A percentile compares a stretch with the other conserved stretches of the same genome.
These are phyloP conservation scores for Clarireedia sp. DNA, from an alignment of 2,329 filamentous ascomycete genomes.

Conservation along the genomic window DNA sequence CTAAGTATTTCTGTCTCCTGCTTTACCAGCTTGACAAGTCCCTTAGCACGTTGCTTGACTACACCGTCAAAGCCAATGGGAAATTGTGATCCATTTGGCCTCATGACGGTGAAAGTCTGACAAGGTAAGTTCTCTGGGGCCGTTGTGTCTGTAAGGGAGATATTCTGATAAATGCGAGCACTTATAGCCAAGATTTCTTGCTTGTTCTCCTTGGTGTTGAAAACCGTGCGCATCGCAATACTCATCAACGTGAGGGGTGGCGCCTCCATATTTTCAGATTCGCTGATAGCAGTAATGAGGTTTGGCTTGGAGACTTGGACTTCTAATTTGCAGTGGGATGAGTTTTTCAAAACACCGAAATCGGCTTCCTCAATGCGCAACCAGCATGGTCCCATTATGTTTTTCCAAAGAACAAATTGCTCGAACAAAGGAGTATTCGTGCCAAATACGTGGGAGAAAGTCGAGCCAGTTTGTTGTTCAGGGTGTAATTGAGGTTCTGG, in stretches of 20 bases:
- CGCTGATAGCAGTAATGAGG: constrained; percentile 62
- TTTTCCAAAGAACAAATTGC: constrained; percentile 97
- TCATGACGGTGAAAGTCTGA: constrained; percentile 84
- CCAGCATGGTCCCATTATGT: constrained; percentile 99
- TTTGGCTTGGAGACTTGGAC: constrained; percentile 73
- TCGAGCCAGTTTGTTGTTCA: constrained; percentile 63
- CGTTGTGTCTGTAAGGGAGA: constrained; percentile 80
- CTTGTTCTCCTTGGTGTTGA: constrained; percentile 89
- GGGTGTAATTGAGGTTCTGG: constrained; percentile 61
- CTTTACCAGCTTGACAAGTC: constrained; percentile 72
- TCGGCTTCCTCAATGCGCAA: constrained; percentile 81
- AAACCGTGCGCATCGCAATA: constrained; percentile 75
- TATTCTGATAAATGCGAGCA: constrained; percentile 84
- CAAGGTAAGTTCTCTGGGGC: constrained; percentile 82
- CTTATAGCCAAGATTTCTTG: constrained; percentile 91
- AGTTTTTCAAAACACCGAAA: constrained; percentile 78
- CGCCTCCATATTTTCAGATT: constrained; percentile 72
- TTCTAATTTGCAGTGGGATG: constrained; percentile 95
- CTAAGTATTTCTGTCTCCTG: constrained; percentile 78
- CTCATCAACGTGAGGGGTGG: constrained; percentile 96
- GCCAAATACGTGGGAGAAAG: constrained; percentile 90
- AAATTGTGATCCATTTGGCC: constrained; percentile 68
- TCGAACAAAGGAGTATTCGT: constrained; percentile 91
- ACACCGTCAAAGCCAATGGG: constrained; percentile 81
- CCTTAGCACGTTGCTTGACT: constrained; percentile 60